Evolutionary conservation across 331 rosid species (phyloP).

Genomic region (Stylosanthes scabra): DNA sequence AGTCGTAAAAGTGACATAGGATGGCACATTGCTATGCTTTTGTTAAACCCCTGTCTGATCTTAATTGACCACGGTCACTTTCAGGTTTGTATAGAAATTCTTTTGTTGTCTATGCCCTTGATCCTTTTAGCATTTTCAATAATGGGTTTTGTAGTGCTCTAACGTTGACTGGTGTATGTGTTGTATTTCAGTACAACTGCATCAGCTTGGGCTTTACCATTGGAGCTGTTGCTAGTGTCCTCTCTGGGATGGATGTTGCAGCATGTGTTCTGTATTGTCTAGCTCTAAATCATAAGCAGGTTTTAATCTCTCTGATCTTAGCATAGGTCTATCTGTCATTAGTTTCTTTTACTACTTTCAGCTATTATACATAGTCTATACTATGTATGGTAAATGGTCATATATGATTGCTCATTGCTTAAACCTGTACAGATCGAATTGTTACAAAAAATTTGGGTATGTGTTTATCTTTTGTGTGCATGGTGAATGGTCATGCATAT

Average conservation of each 20-base stretch:
- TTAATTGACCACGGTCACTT: constrained; percentile 94
- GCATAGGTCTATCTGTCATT: constrained; percentile 15
- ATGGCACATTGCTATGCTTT: constrained; percentile 72
- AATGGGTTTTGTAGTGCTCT: neutral
- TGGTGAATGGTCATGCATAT: neutral
- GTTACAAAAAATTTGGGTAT: neutral
- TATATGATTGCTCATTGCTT: constrained; percentile 3
- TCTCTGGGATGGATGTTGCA: constrained; percentile 66
- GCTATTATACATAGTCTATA: constrained; percentile 2
- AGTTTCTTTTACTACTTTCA: neutral
- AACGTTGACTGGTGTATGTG: constrained; percentile 28
- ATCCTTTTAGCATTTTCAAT: neutral
- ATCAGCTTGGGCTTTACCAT: constrained; percentile 90
- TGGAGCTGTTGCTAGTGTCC: constrained; percentile 83
- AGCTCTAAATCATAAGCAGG: constrained; percentile 94
- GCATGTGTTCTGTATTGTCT: constrained; percentile 79
- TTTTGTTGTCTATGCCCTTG: constrained; percentile 20
- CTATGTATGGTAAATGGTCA: constrained; percentile 1
- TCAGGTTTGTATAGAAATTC: constrained; percentile 64
- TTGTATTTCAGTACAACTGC: constrained; percentile 72
- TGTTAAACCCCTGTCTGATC: constrained; percentile 81
- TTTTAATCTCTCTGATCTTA: constrained; percentile 33
- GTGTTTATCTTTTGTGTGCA: constrained; percentile 2
- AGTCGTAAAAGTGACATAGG: constrained; percentile 59
- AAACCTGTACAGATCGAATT: neutral